Evolutionary conservation across 2,329 filamentous ascomycete genomes (phyloP).

Genomic region (Dactylella cylindrospora): DNA sequence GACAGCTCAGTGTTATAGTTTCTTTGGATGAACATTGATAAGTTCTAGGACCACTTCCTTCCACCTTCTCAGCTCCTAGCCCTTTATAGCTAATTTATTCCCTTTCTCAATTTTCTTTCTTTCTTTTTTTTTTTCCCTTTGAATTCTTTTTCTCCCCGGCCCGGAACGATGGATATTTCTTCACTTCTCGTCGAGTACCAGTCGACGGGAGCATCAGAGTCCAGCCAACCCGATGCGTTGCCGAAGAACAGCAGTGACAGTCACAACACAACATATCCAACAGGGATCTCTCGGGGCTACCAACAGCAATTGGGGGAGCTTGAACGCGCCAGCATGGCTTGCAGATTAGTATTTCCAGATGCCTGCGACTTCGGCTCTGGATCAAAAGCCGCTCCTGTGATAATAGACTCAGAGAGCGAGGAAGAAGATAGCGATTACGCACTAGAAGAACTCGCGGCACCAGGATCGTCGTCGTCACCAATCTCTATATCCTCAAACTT

Average conservation of each 20-base stretch:
- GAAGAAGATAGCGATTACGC: neutral
- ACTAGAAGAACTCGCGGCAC: neutral
- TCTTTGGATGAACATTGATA: neutral
- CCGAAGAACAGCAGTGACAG: neutral
- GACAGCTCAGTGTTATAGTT: conserved; percentile 9
- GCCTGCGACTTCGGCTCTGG: neutral
- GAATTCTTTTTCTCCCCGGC: neutral
- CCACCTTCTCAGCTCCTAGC: neutral
- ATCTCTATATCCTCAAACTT: conserved; percentile 2
- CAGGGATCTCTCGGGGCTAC: neutral
- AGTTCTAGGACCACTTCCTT: neutral
- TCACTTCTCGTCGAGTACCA: conserved; percentile 14
- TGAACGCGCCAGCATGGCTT: no score
- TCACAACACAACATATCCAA: neutral
- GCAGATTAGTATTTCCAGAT: no score
- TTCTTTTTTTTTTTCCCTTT: neutral
- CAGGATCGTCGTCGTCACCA: neutral
- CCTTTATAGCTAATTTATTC: neutral
- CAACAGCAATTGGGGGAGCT: neutral
- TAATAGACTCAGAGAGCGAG: conserved; percentile 21
- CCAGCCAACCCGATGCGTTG: neutral
- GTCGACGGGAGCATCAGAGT: no score
- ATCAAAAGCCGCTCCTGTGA: conserved; percentile 1
- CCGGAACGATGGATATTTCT: neutral
- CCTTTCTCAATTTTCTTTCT: neutral